A percentile compares a stretch with the other conserved stretches of the same genome.
Conservation (phyloP, 2,329 filamentous ascomycete genomes). For the Colletotrichum horii region DNA sequence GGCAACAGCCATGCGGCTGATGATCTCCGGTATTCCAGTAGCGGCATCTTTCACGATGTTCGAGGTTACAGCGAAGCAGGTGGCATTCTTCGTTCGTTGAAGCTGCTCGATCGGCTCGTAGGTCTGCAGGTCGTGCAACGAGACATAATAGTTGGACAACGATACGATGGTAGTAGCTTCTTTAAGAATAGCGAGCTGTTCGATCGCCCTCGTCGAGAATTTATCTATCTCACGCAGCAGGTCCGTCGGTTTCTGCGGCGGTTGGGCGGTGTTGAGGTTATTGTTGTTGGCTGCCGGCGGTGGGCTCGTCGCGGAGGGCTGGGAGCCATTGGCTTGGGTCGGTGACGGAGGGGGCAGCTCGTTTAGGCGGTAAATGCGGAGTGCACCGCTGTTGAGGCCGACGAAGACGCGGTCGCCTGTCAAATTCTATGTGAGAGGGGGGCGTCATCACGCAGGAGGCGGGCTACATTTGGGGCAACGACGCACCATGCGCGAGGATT, state of each 20-base stretch:
- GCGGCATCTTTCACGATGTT: slow-evolving; percentile 91
- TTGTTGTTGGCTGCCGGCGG: slow-evolving; percentile 25
- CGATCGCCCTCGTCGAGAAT: slow-evolving; percentile 88
- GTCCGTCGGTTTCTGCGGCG: slow-evolving; percentile 69
- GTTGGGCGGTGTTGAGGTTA: slow-evolving; percentile 10
- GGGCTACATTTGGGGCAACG: slow-evolving; percentile 13
- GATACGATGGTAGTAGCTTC: slow-evolving; percentile 92
- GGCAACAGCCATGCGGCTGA: slow-evolving; percentile 88
- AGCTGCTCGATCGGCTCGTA: slow-evolving; percentile 84
- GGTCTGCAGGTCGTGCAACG: slow-evolving; percentile 85
- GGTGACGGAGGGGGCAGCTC: slow-evolving; percentile 51
- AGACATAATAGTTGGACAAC: slow-evolving; percentile 87
- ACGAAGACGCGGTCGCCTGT: slow-evolving; percentile 88
- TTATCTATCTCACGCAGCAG: slow-evolving; percentile 91
- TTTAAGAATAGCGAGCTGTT: slow-evolving; percentile 94
- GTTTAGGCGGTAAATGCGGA: slow-evolving; percentile 92
- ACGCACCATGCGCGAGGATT: slow-evolving; percentile 83
- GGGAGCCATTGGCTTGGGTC: slow-evolving; percentile 44
- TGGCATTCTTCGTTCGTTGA: slow-evolving; percentile 83
- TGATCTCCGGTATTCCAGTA: slow-evolving; percentile 90
- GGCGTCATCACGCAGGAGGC: neutral
- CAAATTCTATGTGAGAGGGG: slow-evolving; percentile 2
- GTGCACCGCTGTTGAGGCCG: slow-evolving; percentile 85
- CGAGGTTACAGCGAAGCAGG: slow-evolving; percentile 89
- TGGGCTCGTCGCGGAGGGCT: slow-evolving; percentile 28